Percentiles rank a stretch among this genome's conserved stretches.
phyloP scores from a whole-genome alignment of 1,284 basidiomycete genomes.

The Tylopilus sp. region DNA sequence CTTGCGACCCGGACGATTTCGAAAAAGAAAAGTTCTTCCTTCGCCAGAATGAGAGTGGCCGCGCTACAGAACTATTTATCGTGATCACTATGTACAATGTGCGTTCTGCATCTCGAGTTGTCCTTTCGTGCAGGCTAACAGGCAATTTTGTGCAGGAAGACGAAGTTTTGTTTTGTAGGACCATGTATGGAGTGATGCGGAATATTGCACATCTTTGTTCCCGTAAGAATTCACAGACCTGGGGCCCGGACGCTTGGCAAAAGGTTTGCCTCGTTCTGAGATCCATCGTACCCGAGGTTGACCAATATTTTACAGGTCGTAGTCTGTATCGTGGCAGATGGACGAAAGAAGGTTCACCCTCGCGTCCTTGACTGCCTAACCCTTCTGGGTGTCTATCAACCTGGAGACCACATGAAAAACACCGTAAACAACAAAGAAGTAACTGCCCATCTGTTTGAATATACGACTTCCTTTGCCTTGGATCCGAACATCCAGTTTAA shows the following conservation, averaged over 20 bases:
- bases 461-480: conserved; percentile 88
- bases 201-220: conserved; percentile 90
- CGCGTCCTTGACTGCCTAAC: conserved; percentile 92
- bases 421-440: conserved; percentile 85
- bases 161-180: conserved; percentile 90
- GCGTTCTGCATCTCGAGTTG: conserved; percentile 45
- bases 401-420: conserved; percentile 84
- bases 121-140: conserved; percentile 68
- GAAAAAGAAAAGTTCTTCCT: conserved; percentile 79
- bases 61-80: conserved; percentile 91
- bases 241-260: conserved; percentile 97
- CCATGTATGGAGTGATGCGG: conserved; percentile 93
- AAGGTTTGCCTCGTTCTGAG: conserved; percentile 53
- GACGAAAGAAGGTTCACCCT: conserved; percentile 88
- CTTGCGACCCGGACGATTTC: conserved; percentile 93
- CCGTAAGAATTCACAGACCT: conserved; percentile 90
- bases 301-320: conserved; percentile 61
- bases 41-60: conserved; percentile 75
- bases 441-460: conserved; percentile 93
- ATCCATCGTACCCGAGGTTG: not conserved
- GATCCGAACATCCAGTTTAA: conserved; percentile 89
- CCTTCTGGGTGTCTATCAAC: conserved; percentile 75
- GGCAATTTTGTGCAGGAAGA: conserved; percentile 66
- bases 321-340: conserved; percentile 94
- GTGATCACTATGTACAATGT: conserved; percentile 97